Evolutionary conservation across 179 eudicot genomes (phyloP).

Genomic region (Dionaea muscipula): DNA sequence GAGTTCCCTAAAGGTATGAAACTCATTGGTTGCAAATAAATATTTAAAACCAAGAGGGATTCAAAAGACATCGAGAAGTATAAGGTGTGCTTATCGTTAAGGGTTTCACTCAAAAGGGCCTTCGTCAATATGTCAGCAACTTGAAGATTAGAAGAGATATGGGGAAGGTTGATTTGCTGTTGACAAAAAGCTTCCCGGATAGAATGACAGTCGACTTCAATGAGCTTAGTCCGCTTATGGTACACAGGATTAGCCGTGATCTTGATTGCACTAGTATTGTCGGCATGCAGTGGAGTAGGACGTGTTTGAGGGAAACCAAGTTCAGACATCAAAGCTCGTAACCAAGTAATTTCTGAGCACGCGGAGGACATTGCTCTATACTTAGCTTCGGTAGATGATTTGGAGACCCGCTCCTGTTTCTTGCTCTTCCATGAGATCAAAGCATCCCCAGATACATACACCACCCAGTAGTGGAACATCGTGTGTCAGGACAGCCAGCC

Average conservation of each 20-base stretch:
- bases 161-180: background rate
- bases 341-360: too few relatives aligned
- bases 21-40: too few relatives aligned
- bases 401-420: background rate
- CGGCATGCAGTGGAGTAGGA: background rate
- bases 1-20: too few relatives aligned
- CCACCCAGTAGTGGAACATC: background rate
- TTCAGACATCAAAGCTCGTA: background rate
- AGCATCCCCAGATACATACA: constrained; percentile 3
- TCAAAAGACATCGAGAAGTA: too few relatives aligned
- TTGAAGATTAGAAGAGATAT: background rate
- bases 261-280: background rate
- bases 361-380: too few relatives aligned
- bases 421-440: too few relatives aligned
- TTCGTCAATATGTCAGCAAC: background rate
- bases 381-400: too few relatives aligned
- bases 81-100: too few relatives aligned
- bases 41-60: too few relatives aligned
- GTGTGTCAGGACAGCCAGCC: too few relatives aligned
- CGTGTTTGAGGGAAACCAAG: background rate
- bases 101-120: too few relatives aligned
- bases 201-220: background rate
- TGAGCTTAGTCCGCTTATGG: background rate
- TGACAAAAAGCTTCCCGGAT: background rate
- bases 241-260: background rate